Percentiles rank a stretch among this genome's conserved stretches.
These are phyloP conservation scores for Colletotrichum musicola DNA, from an alignment of 2,329 filamentous ascomycete genomes.

Conservation along the genomic window DNA sequence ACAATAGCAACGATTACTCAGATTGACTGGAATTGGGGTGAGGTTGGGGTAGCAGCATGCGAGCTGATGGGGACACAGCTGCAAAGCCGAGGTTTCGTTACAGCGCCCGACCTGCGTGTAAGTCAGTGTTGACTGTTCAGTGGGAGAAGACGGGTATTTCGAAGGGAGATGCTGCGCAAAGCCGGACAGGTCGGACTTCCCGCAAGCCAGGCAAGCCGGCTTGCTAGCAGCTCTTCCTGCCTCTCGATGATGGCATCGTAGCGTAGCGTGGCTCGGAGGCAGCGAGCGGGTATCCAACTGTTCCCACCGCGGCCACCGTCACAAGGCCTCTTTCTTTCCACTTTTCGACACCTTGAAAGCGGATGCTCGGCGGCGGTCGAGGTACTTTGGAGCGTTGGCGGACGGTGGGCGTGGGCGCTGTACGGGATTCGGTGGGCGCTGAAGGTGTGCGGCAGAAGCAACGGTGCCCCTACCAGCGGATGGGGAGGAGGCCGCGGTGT, in stretches of 20 bases:
- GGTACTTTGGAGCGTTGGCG: slow-evolving; percentile 7
- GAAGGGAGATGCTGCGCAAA: neutral
- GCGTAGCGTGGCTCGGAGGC: neutral
- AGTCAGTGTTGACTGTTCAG: neutral
- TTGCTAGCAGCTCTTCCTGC: neutral
- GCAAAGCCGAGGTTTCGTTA: slow-evolving; percentile 10
- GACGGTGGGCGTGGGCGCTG: slow-evolving; percentile 21
- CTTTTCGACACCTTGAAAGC: slow-evolving; percentile 14
- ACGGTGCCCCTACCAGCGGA: slow-evolving; percentile 17
- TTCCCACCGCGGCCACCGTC: slow-evolving; percentile 7
- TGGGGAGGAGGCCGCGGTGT: neutral
- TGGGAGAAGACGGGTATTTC: slow-evolving; percentile 17
- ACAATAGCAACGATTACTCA: neutral
- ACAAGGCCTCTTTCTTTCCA: slow-evolving; percentile 14
- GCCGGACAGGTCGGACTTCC: neutral
- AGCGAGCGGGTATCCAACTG: neutral
- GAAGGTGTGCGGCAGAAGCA: neutral
- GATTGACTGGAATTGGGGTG: slow-evolving; percentile 10
- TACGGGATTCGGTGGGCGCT: neutral
- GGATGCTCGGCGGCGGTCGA: slow-evolving; percentile 17
- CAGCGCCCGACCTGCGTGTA: neutral
- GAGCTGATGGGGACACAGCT: slow-evolving; percentile 5
- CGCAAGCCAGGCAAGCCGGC: slow-evolving; percentile 7
- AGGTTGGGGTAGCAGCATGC: neutral
- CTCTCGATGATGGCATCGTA: slow-evolving; percentile 15